These are phyloP conservation scores for Globisporangium irregulare DNA, from an alignment of 352 stramenopile genomes.

Conservation along the genomic window DNA sequence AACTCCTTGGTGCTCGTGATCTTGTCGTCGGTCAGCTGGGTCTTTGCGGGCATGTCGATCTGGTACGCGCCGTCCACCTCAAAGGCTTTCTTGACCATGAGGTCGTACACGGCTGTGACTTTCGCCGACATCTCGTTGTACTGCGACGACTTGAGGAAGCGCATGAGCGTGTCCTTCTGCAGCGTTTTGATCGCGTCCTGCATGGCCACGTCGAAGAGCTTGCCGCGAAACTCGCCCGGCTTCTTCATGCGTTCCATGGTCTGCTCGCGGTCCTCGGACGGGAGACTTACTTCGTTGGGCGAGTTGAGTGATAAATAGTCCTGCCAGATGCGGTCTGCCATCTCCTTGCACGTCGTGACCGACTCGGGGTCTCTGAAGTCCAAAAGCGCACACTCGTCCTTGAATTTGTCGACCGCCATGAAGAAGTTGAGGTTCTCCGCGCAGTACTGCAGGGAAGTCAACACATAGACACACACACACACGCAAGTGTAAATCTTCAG, in stretches of 20 bases:
- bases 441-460: slow-evolving; percentile 44
- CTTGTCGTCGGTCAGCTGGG: slow-evolving; percentile 57
- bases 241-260: slow-evolving; percentile 85
- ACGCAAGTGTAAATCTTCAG: not conserved
- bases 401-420: slow-evolving; percentile 87
- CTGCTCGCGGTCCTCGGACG: slow-evolving; percentile 71
- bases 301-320: slow-evolving; percentile 84
- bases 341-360: slow-evolving; percentile 77
- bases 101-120: slow-evolving; percentile 43
- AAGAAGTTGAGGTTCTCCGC: slow-evolving; percentile 87
- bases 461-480: no score
- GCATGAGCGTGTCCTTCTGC: slow-evolving; percentile 76
- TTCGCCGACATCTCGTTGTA: slow-evolving; percentile 77
- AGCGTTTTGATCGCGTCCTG: slow-evolving; percentile 84
- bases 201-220: slow-evolving; percentile 81
- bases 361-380: slow-evolving; percentile 80
- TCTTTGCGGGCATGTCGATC: slow-evolving; percentile 55
- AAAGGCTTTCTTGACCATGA: slow-evolving; percentile 65
- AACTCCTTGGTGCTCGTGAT: slow-evolving; percentile 49
- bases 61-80: slow-evolving; percentile 68
- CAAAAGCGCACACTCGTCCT: slow-evolving; percentile 72
- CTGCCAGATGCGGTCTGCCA: slow-evolving; percentile 82
- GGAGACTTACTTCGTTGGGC: slow-evolving; percentile 79
- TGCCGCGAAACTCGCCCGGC: slow-evolving; percentile 66
- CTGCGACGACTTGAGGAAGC: slow-evolving; percentile 75